Conservation (phyloP, 768 basidiomycete species). For the Phaffia australis region DNA sequence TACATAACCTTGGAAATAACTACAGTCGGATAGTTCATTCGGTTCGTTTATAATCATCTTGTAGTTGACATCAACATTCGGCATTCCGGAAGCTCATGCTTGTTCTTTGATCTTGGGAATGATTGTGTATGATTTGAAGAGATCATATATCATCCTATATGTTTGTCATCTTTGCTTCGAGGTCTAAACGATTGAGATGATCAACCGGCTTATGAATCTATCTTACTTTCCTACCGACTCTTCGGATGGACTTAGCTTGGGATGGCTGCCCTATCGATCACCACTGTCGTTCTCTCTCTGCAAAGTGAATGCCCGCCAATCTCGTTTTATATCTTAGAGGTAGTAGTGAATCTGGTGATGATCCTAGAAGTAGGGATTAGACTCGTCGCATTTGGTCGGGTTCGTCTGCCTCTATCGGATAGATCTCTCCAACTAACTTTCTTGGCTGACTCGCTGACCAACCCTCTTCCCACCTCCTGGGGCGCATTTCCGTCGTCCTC, state of each 20-base stretch:
- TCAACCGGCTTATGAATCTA: not conserved
- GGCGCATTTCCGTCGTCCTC: no score
- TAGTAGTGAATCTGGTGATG: constrained; percentile 78
- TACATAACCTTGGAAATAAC: not conserved
- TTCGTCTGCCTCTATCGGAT: constrained; percentile 41
- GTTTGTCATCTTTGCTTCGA: not conserved
- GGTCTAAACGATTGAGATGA: not conserved
- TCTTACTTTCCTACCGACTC: not conserved
- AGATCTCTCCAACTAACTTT: not conserved
- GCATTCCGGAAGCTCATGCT: not conserved
- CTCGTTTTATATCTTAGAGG: constrained; percentile 79
- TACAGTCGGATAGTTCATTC: constrained; percentile 25
- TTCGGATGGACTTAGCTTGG: constrained; percentile 49
- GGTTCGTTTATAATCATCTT: not conserved
- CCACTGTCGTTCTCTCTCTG: constrained; percentile 73
- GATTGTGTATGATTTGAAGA: not conserved
- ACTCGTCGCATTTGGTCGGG: constrained; percentile 83
- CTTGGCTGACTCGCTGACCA: not conserved
- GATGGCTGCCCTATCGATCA: constrained; percentile 77
- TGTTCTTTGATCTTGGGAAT: not conserved
- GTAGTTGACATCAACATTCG: not conserved
- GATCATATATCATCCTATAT: not conserved
- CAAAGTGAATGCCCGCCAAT: constrained; percentile 72
- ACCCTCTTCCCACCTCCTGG: no score
- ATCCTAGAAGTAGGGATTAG: constrained; percentile 86